Conservation (phyloP, 2,329 filamentous ascomycete genomes). For the Fusarium avenaceum region DNA sequence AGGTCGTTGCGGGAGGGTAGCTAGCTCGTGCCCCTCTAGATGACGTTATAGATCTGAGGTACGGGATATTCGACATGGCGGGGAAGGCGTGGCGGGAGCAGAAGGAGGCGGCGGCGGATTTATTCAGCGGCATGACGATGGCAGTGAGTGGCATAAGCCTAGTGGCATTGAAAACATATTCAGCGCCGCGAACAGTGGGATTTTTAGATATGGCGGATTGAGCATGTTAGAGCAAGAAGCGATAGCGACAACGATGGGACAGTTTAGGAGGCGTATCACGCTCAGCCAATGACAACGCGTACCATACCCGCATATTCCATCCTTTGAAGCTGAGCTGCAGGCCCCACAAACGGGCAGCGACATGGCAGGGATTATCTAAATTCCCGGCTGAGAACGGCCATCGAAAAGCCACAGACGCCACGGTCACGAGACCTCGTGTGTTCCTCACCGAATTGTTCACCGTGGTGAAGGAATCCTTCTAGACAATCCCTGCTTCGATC, state of each 20-base stretch:
- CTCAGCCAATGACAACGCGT: constrained; percentile 35
- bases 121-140: constrained; percentile 44
- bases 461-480: constrained; percentile 20
- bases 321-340: constrained; percentile 8
- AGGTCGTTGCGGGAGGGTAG: constrained; percentile 9
- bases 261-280: constrained; percentile 19
- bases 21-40: constrained; percentile 30
- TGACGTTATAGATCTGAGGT: constrained; percentile 45
- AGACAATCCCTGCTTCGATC: constrained; percentile 27
- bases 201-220: constrained; percentile 34
- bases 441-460: constrained; percentile 24
- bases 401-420: constrained; percentile 7
- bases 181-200: constrained; percentile 14
- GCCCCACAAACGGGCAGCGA: constrained; percentile 18
- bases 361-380: constrained; percentile 31
- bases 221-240: constrained; percentile 47
- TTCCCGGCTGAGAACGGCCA: constrained; percentile 11
- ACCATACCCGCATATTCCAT: constrained; percentile 15
- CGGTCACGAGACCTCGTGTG: constrained; percentile 16
- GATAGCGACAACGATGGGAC: constrained; percentile 12
- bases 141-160: constrained; percentile 19
- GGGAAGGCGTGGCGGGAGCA: constrained; percentile 44
- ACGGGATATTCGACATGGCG: constrained; percentile 25
- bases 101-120: constrained; percentile 21
- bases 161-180: constrained; percentile 39